Evolutionary conservation across 2,329 filamentous ascomycete species (phyloP).

Genomic region (Colletotrichum caudatum): DNA sequence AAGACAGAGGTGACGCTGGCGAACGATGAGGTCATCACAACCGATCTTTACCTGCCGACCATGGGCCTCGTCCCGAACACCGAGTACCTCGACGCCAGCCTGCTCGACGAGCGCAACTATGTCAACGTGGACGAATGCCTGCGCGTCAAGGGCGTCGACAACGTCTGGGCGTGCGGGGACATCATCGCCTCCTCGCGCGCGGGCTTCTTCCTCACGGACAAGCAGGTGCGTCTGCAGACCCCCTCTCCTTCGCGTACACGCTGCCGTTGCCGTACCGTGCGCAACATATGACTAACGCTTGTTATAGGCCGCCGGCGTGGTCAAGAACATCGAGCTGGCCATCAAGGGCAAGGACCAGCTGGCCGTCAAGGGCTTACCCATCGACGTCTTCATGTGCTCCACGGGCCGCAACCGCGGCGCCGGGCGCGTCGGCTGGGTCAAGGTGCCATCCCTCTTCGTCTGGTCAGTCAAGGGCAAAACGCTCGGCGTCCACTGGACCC

Average conservation of each 20-base stretch:
- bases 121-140: conserved; percentile 64
- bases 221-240: conserved; percentile 56
- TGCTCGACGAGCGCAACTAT: conserved; percentile 59
- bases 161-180: conserved; percentile 67
- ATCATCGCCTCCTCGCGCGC: conserved; percentile 64
- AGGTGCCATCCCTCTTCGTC: conserved; percentile 63
- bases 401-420: conserved; percentile 63
- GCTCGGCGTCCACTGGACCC: conserved; percentile 58
- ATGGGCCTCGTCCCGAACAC: conserved; percentile 68
- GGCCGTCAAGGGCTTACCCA: conserved; percentile 59
- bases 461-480: conserved; percentile 66
- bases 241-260: not conserved
- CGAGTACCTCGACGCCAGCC: conserved; percentile 60
- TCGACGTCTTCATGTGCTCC: conserved; percentile 63
- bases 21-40: conserved; percentile 60
- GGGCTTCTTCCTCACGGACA: conserved; percentile 71
- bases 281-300: not conserved
- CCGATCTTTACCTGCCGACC: conserved; percentile 69
- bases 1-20: conserved; percentile 62
- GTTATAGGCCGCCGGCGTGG: conserved; percentile 60
- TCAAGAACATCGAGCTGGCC: conserved; percentile 64
- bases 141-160: conserved; percentile 57
- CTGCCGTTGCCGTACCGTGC: not conserved
- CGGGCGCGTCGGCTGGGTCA: conserved; percentile 61
- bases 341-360: conserved; percentile 59